Conservation (phyloP, 2,329 filamentous ascomycete species). For the Ophiostoma fasciatum region DNA sequence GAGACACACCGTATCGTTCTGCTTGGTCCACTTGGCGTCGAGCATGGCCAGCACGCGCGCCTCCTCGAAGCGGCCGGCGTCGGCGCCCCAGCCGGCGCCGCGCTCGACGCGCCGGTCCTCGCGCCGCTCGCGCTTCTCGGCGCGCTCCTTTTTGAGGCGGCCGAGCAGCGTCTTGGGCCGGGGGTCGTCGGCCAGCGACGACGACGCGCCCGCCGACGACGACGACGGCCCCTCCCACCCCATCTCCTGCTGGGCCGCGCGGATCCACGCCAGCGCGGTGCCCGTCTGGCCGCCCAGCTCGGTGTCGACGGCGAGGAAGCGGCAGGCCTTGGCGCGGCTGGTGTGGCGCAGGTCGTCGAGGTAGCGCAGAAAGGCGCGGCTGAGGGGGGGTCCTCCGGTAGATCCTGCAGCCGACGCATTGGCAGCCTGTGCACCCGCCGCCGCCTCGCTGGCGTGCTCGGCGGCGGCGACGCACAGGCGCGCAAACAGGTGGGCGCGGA, state of each 20-base stretch:
- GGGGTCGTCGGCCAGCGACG: conserved; percentile 17
- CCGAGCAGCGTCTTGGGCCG: conserved; percentile 33
- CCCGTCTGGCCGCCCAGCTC: conserved; percentile 72
- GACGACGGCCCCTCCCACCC: conserved; percentile 35
- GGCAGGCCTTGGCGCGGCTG: conserved; percentile 68
- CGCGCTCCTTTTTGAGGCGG: conserved; percentile 57
- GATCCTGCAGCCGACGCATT: conserved; percentile 16
- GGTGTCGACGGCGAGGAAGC: conserved; percentile 82
- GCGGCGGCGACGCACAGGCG: conserved; percentile 75
- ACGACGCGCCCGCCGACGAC: conserved; percentile 4
- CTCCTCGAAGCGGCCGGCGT: conserved; percentile 77
- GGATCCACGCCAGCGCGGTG: conserved; percentile 74
- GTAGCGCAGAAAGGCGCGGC: conserved; percentile 55
- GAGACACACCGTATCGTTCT: conserved; percentile 60
- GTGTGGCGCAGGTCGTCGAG: conserved; percentile 60
- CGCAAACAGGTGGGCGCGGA: conserved; percentile 76
- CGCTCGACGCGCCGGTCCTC: conserved; percentile 71
- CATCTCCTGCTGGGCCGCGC: conserved; percentile 60
- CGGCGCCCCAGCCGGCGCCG: conserved; percentile 58
- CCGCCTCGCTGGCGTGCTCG: conserved; percentile 65
- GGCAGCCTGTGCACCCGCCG: conserved; percentile 22
- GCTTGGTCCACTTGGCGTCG: conserved; percentile 75
- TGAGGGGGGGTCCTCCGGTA: no score
- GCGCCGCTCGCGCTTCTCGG: conserved; percentile 41
- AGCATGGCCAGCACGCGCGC: conserved; percentile 74